Conservation (phyloP, 495 filamentous ascomycete species). For the Lasiosphaeria miniovina region DNA sequence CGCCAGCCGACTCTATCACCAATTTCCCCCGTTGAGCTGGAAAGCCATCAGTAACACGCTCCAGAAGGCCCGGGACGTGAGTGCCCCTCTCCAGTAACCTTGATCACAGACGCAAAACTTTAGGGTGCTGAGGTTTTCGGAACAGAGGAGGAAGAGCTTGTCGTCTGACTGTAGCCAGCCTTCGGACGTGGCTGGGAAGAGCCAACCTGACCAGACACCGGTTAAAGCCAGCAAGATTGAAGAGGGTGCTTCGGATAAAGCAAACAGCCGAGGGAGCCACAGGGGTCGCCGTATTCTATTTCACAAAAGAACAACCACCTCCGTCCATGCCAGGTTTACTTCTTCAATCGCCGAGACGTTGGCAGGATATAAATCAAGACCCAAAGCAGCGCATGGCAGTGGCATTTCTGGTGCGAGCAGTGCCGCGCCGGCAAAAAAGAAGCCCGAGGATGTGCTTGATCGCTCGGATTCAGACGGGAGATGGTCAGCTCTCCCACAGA, state of each 20-base stretch:
- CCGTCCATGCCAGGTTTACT: not conserved
- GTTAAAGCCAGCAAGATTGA: not conserved
- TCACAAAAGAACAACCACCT: not conserved
- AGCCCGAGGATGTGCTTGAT: not conserved
- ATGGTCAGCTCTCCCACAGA: slow-evolving; percentile 2
- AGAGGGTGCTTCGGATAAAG: not conserved
- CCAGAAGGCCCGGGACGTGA: slow-evolving; percentile 12
- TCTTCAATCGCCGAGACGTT: not conserved
- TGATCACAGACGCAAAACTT: not conserved
- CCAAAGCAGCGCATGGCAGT: not conserved
- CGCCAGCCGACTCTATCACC: not conserved
- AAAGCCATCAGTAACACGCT: slow-evolving; percentile 3
- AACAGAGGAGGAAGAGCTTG: slow-evolving; percentile 4
- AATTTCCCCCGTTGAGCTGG: slow-evolving; percentile 8
- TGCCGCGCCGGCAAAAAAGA: not conserved
- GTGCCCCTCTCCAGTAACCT: not conserved
- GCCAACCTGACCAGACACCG: slow-evolving; percentile 1
- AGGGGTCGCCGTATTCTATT: slow-evolving; percentile 5
- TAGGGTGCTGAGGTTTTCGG: not conserved
- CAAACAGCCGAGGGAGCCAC: not conserved
- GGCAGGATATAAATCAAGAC: not conserved
- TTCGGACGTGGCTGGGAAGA: not conserved
- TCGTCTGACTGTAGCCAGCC: not conserved
- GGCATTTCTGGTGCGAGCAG: too few species aligned
- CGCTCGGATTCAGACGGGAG: not conserved